phyloP scores from a whole-genome alignment of 225 moss, liverwort and hornwort species.

The Pleurozium schreberi region DNA sequence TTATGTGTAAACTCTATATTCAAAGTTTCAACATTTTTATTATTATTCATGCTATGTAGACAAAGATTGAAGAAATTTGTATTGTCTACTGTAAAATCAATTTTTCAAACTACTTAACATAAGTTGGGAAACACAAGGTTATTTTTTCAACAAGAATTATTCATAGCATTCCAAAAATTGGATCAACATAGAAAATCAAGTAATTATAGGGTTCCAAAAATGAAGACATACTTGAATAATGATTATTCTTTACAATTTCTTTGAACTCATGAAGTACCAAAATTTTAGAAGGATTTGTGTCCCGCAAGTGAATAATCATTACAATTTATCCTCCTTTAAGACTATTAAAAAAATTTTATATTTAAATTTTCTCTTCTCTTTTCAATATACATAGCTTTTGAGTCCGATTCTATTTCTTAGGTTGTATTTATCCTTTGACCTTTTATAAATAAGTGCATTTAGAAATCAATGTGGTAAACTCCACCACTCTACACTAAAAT shows the following conservation, averaged over 20 bases:
- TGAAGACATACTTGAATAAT: neutral
- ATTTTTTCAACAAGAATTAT: neutral
- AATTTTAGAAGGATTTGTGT: neutral
- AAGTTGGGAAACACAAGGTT: neutral
- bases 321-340: too few species aligned
- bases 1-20: too few species aligned
- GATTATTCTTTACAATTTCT: neutral
- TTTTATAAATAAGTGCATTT: neutral
- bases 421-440: neutral
- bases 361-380: neutral
- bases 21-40: too few species aligned
- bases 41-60: too few species aligned
- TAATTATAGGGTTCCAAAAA: neutral
- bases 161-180: neutral
- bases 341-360: neutral
- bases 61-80: too few species aligned
- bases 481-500: neutral
- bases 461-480: accelerated
- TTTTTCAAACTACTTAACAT: neutral
- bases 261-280: neutral
- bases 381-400: neutral
- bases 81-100: neutral
- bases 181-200: neutral
- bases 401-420: neutral
- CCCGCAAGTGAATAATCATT: accelerated